Evolutionary conservation across 176 grass and related monocot species (phyloP), one percentile per base, ranked within the genome.

Genomic region (Eleusine coracana): DNA sequence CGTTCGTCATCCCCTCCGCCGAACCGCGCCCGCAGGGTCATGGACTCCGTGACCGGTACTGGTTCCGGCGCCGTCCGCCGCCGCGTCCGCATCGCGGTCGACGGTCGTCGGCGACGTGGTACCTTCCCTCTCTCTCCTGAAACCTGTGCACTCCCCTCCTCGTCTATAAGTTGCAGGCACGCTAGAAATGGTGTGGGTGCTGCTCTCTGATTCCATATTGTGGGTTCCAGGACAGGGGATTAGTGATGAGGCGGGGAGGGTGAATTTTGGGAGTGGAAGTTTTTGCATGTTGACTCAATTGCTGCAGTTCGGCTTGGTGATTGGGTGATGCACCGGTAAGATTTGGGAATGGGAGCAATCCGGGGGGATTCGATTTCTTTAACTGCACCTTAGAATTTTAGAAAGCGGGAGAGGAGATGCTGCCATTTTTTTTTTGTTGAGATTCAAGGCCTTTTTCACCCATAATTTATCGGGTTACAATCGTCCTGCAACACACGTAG

Each of bases 101-200:
- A 92, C 88, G 10, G 90, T 98, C 70, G 90, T 98, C 81, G 95
- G 95, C 46, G 95, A 98, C 62, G 92, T 95, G 92, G 92, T 95
- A 86, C 78, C 29, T 48, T 71, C 67, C 41, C 21, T 59, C 49
- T 71, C 61, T 25, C 27, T 29, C 31, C 31, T 36, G 9, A 66
- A 64, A 21, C 40, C 28, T 6, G 5, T 11, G 54, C 28, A 44
- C n/a, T 68, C 20, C 66, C 51, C 38, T 87, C 13, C 17, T 68
- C 56, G 2, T 7, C 29, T n/a, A 8, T 61, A 8, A 4, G 58
- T 14, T 14, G 14, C 15, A 52, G 50, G 18, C 18, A 56, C 17
- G 54, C 54, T 56, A 56, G 54, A 56, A 17, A 6, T 56, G 54
- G 54, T 21, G 21, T 5, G 18, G 17, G 4, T 21, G 1, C 54